These are phyloP conservation scores for Sphaerobolus stellatus DNA, from an alignment of 1,284 basidiomycete genomes.

Conservation along the genomic window DNA sequence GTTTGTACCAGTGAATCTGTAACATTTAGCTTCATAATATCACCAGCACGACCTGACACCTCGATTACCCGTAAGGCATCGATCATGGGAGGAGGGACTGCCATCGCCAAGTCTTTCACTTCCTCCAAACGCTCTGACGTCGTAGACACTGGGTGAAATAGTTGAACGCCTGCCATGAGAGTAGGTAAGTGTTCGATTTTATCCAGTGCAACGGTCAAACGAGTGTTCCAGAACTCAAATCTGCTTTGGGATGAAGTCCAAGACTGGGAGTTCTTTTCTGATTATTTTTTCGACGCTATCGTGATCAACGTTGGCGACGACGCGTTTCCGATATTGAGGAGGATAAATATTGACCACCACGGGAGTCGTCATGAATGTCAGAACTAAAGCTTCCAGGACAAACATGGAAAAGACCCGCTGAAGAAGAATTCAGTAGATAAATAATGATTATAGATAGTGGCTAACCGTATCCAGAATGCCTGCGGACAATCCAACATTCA, in stretches of 20 bases:
- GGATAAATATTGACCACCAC: slow-evolving; percentile 80
- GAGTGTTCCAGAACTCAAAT: slow-evolving; percentile 41
- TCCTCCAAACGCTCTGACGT: too few relatives aligned
- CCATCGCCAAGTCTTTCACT: background rate
- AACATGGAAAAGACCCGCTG: slow-evolving; percentile 84
- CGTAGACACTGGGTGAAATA: slow-evolving; percentile 61
- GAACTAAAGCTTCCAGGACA: slow-evolving; percentile 81
- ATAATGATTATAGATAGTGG: background rate
- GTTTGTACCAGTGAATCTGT: slow-evolving; percentile 52
- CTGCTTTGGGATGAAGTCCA: background rate
- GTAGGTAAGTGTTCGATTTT: slow-evolving; percentile 84
- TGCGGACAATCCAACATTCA: slow-evolving; percentile 57
- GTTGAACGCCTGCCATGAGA: slow-evolving; percentile 68
- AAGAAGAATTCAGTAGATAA: slow-evolving; percentile 7
- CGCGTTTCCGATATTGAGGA: slow-evolving; percentile 53
- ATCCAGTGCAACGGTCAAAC: slow-evolving; percentile 87
- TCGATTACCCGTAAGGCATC: slow-evolving; percentile 64
- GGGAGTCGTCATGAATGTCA: slow-evolving; percentile 91
- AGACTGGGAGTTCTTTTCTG: too few relatives aligned
- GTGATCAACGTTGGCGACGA: slow-evolving; percentile 37
- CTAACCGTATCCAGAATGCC: slow-evolving; percentile 45
- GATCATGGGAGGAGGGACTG: slow-evolving; percentile 17
- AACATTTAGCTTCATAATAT: slow-evolving; percentile 65
- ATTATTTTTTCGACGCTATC: slow-evolving; percentile 14
- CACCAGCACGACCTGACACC: slow-evolving; percentile 67